phyloP scores from a whole-genome alignment of 176 grass and related monocot genomes.

The Oryza longistaminata region DNA sequence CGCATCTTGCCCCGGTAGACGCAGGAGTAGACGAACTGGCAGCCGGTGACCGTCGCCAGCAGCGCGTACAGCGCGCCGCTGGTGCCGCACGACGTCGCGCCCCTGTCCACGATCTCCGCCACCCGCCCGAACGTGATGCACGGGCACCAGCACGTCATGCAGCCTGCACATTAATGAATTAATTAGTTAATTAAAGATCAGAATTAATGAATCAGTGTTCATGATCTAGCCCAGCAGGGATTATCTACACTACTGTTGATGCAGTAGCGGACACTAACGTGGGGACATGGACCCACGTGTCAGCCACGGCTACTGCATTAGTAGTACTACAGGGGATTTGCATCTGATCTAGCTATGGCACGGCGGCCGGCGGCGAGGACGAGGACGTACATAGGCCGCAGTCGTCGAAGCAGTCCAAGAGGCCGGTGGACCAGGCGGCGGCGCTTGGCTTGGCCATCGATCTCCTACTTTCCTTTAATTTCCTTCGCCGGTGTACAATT shows the following conservation, averaged over 20 bases:
- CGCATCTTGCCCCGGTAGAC: constrained; percentile 59
- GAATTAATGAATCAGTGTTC: too few relatives aligned
- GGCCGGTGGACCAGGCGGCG: constrained; percentile 45
- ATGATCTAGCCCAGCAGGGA: too few relatives aligned
- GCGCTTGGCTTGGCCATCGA: not conserved
- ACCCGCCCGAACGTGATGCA: constrained; percentile 70
- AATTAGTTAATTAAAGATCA: too few relatives aligned
- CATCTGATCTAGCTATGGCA: too few relatives aligned
- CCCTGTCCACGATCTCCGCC: constrained; percentile 73
- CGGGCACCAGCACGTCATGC: constrained; percentile 62
- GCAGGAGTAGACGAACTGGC: constrained; percentile 60
- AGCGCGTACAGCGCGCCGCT: constrained; percentile 53
- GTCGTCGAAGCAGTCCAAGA: constrained; percentile 68
- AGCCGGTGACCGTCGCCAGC: not conserved
- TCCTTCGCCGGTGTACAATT: too few relatives aligned
- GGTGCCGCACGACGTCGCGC: constrained; percentile 52
- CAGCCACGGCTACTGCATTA: too few relatives aligned
- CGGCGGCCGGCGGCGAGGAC: too few relatives aligned
- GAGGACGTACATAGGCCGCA: constrained; percentile 40
- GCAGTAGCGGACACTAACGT: too few relatives aligned
- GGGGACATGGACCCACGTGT: rapidly evolving
- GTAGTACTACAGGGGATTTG: too few relatives aligned
- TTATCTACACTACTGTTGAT: too few relatives aligned
- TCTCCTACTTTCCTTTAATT: too few relatives aligned
- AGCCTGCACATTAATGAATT: constrained; percentile 8